Evolutionary conservation across 352 stramenopile genomes (phyloP), one percentile per base, ranked within the genome.

Genomic region (Globisporangium paddicum): DNA sequence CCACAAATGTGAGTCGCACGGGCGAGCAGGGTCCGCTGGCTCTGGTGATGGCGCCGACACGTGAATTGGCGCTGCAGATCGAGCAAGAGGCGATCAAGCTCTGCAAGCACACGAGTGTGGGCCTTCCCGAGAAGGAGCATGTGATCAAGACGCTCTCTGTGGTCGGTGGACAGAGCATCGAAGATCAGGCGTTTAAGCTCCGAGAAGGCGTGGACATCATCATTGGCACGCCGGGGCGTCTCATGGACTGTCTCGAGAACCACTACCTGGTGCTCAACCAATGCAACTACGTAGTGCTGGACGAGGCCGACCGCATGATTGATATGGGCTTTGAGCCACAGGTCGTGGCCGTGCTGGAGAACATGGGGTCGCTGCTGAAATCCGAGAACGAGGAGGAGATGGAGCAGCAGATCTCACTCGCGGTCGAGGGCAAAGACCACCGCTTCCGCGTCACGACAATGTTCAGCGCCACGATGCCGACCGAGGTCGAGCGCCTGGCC

Each of bases 391-490:
- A 99, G 63, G 84, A 96, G 42, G 85, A 98, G 63, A 95, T 97
- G 61, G 96, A 99, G 72, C 68, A 97, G 71, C 96, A 99, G 75
- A 82, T 96, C 5, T 84, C 66, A 13, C 51, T 92, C 11, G 80
- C 69, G 3, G 76, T 75, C 10, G 55, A 68, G 10, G 75, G 62
- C 13, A 73, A 90, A 19, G 79, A 88, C 38, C 79, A 90, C 55
- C 79, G 81, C n/a, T 79, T 90, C 58, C 83, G 85, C 47, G 85
- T 94, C 21, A 97, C 89, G 45, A 93, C 91, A 21, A 99, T 99
- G 97, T 99, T 99, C 75, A 98, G 90, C 73, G 97, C 97, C 34
- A 99, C 97, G 0, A 99, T 99, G 97, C 94, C 97, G 14, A 68
- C 82, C 1, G 96, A 98, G 59, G 97, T 99, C 7, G 96, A 99